Conservation (phyloP, 2,329 filamentous ascomycete genomes). For the Aspergillus proliferans region DNA sequence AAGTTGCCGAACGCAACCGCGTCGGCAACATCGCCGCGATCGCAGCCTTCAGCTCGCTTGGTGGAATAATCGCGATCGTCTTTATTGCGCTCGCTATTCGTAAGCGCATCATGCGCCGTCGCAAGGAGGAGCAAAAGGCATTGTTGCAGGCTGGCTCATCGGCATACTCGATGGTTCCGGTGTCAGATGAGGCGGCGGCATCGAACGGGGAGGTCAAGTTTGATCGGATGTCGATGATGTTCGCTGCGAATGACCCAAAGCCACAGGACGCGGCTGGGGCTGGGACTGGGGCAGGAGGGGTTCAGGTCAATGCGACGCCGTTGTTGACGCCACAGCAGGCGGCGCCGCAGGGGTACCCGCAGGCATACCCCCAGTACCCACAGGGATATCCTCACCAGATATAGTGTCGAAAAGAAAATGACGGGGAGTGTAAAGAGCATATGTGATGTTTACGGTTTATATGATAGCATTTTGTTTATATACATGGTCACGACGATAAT, state of each 20-base stretch:
- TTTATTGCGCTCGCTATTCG: neutral
- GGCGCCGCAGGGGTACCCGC: neutral
- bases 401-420: neutral
- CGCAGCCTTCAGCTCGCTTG: neutral
- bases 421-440: too few relatives aligned
- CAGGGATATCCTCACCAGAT: neutral
- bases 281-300: neutral
- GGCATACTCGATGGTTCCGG: neutral
- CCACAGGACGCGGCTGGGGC: neutral
- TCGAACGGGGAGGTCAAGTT: neutral
- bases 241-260: neutral
- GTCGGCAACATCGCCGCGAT: neutral
- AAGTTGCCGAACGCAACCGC: neutral
- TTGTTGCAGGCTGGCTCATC: neutral
- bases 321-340: neutral
- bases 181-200: neutral
- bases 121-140: neutral
- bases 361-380: neutral
- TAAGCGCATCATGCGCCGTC: neutral
- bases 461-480: too few relatives aligned
- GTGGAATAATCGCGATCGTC: neutral
- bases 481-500: too few relatives aligned
- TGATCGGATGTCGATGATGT: slow-evolving; percentile 1
- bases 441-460: too few relatives aligned
- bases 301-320: neutral